These are phyloP conservation scores for Coffea eugenioides DNA, from an alignment of 257 asterid species.

Conservation along the genomic window DNA sequence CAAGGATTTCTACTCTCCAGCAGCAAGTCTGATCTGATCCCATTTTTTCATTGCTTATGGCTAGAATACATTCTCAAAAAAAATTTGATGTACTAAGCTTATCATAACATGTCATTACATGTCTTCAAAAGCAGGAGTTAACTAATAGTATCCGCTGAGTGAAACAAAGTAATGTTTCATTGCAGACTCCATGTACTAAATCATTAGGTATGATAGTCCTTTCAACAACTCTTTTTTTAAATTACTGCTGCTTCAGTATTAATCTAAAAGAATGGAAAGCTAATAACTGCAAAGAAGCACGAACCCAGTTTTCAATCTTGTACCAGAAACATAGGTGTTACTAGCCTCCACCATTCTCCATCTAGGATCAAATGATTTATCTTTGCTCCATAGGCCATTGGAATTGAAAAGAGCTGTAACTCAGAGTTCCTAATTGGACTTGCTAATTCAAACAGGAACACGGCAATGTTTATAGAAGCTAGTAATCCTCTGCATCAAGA, in stretches of 20 bases:
- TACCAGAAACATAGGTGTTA: slow-evolving; percentile 98
- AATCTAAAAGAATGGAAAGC: neutral
- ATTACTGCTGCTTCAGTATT: neutral
- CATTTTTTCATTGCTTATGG: neutral
- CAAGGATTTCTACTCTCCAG: neutral
- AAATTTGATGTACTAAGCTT: neutral
- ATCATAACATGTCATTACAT: neutral
- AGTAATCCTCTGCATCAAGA: slow-evolving; percentile 55
- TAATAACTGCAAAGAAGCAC: slow-evolving; percentile 41
- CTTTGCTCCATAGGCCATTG: slow-evolving; percentile 77
- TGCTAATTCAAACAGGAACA: slow-evolving; percentile 76
- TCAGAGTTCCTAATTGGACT: slow-evolving; percentile 64
- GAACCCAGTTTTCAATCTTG: slow-evolving; percentile 64
- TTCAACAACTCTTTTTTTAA: no score
- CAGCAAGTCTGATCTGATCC: neutral
- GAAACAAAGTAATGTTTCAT: neutral
- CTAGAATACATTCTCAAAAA: neutral
- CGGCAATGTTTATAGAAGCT: slow-evolving; percentile 75
- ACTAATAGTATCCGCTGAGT: no score
- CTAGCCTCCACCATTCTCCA: slow-evolving; percentile 96
- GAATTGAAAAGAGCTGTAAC: slow-evolving; percentile 61
- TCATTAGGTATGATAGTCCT: neutral
- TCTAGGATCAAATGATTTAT: slow-evolving; percentile 65
- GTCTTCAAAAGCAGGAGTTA: slow-evolving; percentile 1
- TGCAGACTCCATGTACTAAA: neutral